Base-by-base conservation (phyloP, 768 basidiomycete species). In the Leccinum olivaceopallidum region DNA sequence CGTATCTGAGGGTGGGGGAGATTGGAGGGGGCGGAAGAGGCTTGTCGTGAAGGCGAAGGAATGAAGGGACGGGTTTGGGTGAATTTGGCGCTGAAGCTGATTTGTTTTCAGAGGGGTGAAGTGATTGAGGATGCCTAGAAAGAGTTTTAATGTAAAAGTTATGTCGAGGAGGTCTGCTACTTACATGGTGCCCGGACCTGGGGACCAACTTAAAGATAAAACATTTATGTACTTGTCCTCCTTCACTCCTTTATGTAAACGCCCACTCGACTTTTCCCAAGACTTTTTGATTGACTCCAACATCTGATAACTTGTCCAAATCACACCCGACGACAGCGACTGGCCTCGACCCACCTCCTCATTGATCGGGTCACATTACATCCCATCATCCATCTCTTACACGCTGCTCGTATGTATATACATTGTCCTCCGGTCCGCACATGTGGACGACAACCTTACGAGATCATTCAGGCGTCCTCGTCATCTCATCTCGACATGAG, bases 11-110 rank as follows among this genome's bases (percentile, higher is more conserved):
- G 2, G 54, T 24, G 5, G 66, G 53, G 16, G 73, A 76, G 72
- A 78, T 71, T 28, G 75, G 73, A 22, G 79, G 74, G 16, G 73
- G 70, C 8, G 79, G 79, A n/a, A 80, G 72, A 1, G 77, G 75
- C 57, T 80, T 80, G 66, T 79, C 76, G 63, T 66, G 57, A 2
- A 39, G 56, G 60, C 58, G 12, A 13, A 69, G 42, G 36, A 61
- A 68, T 26, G 56, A 51, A 0, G 63, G 36, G 0, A 55, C 37
- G 0, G 65, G 64, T 26, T 39, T 63, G 14, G 70, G 71, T 1
- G 71, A 73, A 9, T 44, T 65, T 26, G 72, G 72, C 1, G 74
- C 70, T 32, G 70, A 74, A 0, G 63, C 68, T 13, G 71, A 63
- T 59, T 65, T 66, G 34, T 56, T 61, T n/a, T 59, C 56, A 6